Conservation (phyloP, 2,329 filamentous ascomycete species). For the Diaporthe caulivora region DNA sequence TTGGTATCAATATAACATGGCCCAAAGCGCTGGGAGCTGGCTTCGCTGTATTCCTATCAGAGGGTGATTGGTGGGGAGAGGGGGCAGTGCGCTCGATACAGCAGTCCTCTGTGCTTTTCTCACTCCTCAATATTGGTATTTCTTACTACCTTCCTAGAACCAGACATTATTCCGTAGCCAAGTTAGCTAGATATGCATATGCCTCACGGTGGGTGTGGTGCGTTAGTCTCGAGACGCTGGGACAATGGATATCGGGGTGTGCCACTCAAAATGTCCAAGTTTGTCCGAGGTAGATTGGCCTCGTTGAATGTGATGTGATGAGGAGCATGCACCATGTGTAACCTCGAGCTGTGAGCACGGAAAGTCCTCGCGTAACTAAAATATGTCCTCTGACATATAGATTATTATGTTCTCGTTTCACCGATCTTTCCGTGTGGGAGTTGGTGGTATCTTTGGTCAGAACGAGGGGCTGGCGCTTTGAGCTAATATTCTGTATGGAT, state of each 20-base stretch:
- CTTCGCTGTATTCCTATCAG: constrained; percentile 13
- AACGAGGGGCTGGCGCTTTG: not conserved
- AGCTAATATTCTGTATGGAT: not conserved
- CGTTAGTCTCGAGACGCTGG: not conserved
- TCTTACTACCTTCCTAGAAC: constrained; percentile 20
- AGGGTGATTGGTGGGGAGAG: too few relatives aligned
- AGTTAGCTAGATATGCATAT: constrained; percentile 22
- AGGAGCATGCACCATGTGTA: not conserved
- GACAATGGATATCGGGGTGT: not conserved
- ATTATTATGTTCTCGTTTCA: not conserved
- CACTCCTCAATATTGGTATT: not conserved
- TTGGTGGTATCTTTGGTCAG: not conserved
- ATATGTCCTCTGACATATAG: not conserved
- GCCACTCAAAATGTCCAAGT: not conserved
- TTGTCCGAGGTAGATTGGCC: constrained; percentile 8
- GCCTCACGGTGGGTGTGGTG: not conserved
- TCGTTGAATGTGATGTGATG: not conserved
- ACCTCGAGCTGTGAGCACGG: not conserved
- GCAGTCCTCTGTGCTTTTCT: not conserved
- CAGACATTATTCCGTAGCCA: constrained; percentile 7
- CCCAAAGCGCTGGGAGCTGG: not conserved
- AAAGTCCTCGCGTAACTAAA: not conserved
- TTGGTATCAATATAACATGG: not conserved
- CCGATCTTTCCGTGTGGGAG: not conserved
- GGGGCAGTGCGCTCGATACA: not conserved